A percentile compares a stretch with the other conserved stretches of the same genome.
phyloP scores from a whole-genome alignment of 257 asterid species.

The Ballota nigra region DNA sequence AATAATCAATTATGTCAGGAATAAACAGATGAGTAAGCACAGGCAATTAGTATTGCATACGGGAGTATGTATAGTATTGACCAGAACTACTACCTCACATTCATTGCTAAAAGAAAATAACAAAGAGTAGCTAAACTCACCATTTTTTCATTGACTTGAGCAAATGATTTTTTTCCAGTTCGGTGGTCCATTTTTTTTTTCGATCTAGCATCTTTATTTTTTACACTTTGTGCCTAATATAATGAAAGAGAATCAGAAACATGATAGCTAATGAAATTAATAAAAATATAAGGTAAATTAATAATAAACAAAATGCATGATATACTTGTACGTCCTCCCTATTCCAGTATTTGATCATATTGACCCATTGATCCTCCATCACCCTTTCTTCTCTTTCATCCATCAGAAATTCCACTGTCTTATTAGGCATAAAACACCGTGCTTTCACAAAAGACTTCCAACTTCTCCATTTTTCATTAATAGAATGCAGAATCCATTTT shows the following conservation, averaged over 20 bases:
- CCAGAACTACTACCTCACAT: too few species aligned
- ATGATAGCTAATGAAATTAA: background rate
- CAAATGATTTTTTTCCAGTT: constrained; percentile 9
- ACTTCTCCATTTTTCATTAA: background rate
- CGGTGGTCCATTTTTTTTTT: background rate
- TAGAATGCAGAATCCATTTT: constrained; percentile 3
- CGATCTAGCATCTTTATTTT: background rate
- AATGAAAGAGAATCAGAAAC: too few species aligned
- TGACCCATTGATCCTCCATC: constrained; percentile 4
- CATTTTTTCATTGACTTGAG: background rate
- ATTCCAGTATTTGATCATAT: constrained; percentile 5
- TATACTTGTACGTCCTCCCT: background rate
- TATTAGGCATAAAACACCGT: background rate
- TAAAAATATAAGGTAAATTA: background rate
- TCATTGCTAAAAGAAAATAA: background rate
- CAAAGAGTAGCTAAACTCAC: background rate
- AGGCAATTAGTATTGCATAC: too few species aligned
- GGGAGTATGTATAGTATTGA: too few species aligned
- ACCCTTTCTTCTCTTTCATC: background rate
- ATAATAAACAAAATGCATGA: background rate
- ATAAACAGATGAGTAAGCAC: too few species aligned
- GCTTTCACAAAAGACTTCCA: background rate
- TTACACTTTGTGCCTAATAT: background rate
- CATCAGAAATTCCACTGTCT: too few species aligned
- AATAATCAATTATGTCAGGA: too few species aligned